Conservation (phyloP, 805 yeast genomes). For the Kazachstania kunashirensis region DNA sequence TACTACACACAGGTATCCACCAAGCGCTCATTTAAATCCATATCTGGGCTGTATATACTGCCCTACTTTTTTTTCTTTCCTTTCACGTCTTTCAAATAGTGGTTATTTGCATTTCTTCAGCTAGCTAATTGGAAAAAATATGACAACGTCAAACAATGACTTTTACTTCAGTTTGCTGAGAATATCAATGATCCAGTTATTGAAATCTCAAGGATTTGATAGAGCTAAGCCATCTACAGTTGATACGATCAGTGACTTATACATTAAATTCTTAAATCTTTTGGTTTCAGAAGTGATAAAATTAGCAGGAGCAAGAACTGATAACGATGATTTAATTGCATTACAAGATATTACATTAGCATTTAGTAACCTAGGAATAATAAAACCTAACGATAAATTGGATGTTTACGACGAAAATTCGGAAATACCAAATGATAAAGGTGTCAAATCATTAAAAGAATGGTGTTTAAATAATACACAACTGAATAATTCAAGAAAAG, state of each 20-base stretch:
- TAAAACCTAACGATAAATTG: constrained; percentile 47
- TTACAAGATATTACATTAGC: constrained; percentile 64
- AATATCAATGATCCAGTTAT: constrained; percentile 42
- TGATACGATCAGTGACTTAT: constrained; percentile 69
- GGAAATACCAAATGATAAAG: constrained; percentile 36
- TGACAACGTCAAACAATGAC: constrained; percentile 27
- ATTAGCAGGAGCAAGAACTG: constrained; percentile 38
- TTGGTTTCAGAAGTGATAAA: constrained; percentile 42
- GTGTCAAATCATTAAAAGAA: constrained; percentile 41
- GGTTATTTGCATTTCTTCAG: not conserved
- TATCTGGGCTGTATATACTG: too few relatives aligned
- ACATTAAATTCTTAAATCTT: constrained; percentile 50
- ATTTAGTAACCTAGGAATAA: constrained; percentile 49
- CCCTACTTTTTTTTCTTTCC: too few relatives aligned
- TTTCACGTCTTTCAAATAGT: too few relatives aligned
- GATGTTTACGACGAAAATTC: constrained; percentile 44
- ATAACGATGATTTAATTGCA: constrained; percentile 37
- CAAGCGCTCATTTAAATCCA: too few relatives aligned
- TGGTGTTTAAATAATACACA: constrained; percentile 43
- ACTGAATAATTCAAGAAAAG: constrained; percentile 35
- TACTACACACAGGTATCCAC: too few relatives aligned
- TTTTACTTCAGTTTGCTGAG: constrained; percentile 40
- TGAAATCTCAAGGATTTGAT: constrained; percentile 79
- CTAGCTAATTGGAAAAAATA: too few relatives aligned
- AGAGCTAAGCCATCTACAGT: constrained; percentile 60